Percentiles rank a stretch among this genome's conserved stretches.
These are phyloP conservation scores for Penicillium sp. DNA, from an alignment of 2,329 filamentous ascomycete genomes.

Conservation along the genomic window DNA sequence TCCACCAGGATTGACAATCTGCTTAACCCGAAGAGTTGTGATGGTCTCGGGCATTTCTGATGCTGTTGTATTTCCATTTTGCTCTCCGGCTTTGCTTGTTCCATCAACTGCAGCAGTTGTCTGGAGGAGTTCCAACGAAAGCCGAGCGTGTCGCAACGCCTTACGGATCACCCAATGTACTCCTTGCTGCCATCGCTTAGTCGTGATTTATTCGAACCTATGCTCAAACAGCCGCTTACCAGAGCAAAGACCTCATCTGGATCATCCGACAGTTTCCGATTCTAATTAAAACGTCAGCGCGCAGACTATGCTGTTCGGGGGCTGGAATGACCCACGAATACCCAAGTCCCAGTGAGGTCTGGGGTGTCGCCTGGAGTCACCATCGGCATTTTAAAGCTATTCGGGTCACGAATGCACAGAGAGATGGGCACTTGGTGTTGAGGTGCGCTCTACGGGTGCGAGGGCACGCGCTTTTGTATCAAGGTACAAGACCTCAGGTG, in stretches of 20 bases:
- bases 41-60: background rate
- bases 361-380: background rate
- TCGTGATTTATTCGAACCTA: no score
- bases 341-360: slow-evolving; percentile 18
- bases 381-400: slow-evolving; percentile 7
- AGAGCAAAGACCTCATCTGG: slow-evolving; percentile 18
- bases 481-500: no score
- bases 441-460: no score
- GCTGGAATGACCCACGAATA: slow-evolving; percentile 9
- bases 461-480: no score
- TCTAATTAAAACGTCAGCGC: slow-evolving; percentile 5
- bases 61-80: background rate
- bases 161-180: slow-evolving; percentile 20
- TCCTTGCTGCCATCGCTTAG: slow-evolving; percentile 18
- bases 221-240: slow-evolving; percentile 2
- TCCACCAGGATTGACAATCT: slow-evolving; percentile 14
- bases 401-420: no score
- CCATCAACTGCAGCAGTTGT: background rate
- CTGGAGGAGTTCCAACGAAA: slow-evolving; percentile 19
- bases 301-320: background rate
- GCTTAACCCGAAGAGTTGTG: slow-evolving; percentile 13
- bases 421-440: no score
- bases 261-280: slow-evolving; percentile 20
- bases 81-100: background rate
- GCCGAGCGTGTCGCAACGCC: slow-evolving; percentile 12